Percentiles rank a stretch among this genome's conserved stretches.
phyloP scores from a whole-genome alignment of 2,329 filamentous ascomycete genomes.

The Colletotrichum paranaense region DNA sequence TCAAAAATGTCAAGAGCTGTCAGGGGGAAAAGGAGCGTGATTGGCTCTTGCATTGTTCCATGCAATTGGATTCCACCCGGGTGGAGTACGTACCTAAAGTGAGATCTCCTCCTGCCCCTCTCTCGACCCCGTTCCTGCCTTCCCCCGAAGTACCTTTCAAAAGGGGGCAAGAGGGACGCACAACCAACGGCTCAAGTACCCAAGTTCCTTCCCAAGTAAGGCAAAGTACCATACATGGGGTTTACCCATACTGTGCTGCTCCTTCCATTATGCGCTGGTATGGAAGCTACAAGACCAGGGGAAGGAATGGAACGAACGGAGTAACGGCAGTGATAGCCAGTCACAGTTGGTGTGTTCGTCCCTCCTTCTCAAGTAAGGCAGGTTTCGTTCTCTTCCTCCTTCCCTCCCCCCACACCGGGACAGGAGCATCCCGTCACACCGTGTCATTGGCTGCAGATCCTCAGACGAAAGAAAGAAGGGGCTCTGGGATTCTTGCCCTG shows the following conservation, averaged over 20 bases:
- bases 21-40: background rate
- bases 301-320: background rate
- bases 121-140: background rate
- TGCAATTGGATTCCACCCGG: background rate
- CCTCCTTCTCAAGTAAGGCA: background rate
- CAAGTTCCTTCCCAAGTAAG: background rate
- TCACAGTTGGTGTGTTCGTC: background rate
- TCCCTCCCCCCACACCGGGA: constrained; percentile 2
- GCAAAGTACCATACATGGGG: too few species aligned
- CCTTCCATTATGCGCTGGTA: background rate
- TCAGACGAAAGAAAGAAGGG: constrained; percentile 6
- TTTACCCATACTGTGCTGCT: too few species aligned
- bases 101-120: constrained; percentile 13
- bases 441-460: constrained; percentile 28
- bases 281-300: background rate
- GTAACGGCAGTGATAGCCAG: background rate
- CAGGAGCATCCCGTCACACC: background rate
- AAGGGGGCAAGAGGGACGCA: constrained; percentile 1
- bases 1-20: background rate
- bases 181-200: background rate
- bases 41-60: background rate
- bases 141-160: background rate
- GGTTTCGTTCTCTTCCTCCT: background rate
- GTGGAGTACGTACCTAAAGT: constrained; percentile 1
- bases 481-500: background rate